Evolutionary conservation across 257 asterid genomes (phyloP).

Genomic region (Ehretia macrophylla): DNA sequence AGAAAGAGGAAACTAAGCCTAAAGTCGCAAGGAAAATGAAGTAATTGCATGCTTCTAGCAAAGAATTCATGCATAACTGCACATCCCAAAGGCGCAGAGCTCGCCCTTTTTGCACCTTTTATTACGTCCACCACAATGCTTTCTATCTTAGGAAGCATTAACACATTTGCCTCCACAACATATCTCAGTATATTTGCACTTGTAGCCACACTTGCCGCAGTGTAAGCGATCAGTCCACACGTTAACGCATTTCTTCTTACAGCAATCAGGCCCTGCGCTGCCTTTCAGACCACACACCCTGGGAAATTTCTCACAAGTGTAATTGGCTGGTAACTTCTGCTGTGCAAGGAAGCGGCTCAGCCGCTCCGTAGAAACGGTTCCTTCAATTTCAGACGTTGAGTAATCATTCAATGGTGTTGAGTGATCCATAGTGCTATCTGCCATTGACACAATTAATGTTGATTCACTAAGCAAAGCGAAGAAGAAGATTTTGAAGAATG

Average conservation of each 20-base stretch:
- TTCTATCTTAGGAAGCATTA: constrained; percentile 21
- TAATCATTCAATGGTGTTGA: not conserved
- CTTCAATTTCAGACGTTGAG: not conserved
- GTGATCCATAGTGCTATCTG: not conserved
- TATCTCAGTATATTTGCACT: constrained; percentile 23
- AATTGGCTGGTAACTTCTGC: constrained; percentile 7
- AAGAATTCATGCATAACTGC: constrained; percentile 20
- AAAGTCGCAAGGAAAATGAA: too few species aligned
- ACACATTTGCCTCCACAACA: constrained; percentile 30
- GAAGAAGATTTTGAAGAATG: not conserved
- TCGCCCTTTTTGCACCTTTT: constrained; percentile 25
- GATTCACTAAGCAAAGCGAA: not conserved
- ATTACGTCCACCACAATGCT: constrained; percentile 32
- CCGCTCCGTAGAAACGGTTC: constrained; percentile 1
- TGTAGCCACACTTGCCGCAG: constrained; percentile 27
- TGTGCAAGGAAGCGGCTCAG: constrained; percentile 15
- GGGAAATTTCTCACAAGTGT: constrained; percentile 29
- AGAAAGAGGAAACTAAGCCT: too few species aligned
- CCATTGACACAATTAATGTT: not conserved
- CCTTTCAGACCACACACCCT: constrained; percentile 27
- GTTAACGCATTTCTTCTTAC: constrained; percentile 34
- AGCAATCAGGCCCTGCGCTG: constrained; percentile 30
- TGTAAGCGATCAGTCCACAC: constrained; percentile 24
- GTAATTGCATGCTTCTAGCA: too few species aligned
- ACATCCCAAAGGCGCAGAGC: constrained; percentile 25